Conservation (phyloP, 139 green algal genomes). For the Chlorella sp. region DNA sequence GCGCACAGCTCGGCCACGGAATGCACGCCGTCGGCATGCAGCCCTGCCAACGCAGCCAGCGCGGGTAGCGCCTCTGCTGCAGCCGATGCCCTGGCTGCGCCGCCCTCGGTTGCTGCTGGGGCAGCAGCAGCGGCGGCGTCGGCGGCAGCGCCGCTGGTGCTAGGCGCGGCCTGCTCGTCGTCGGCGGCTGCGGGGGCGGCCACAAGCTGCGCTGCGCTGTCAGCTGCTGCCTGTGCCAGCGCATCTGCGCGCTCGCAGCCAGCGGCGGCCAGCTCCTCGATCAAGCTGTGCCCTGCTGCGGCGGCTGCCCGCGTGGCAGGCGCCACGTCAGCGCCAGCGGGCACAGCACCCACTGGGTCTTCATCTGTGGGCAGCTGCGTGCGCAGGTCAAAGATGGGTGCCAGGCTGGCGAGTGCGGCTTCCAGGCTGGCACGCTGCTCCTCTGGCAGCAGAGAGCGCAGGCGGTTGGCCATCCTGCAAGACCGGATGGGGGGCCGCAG, state of each 20-base stretch:
- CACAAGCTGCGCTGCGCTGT: slow-evolving; percentile 7
- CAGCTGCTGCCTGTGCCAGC: not conserved
- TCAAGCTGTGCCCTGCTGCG: slow-evolving; percentile 17
- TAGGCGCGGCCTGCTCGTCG: not conserved
- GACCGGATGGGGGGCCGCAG: not conserved
- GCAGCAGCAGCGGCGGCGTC: not conserved
- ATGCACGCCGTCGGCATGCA: slow-evolving; percentile 17
- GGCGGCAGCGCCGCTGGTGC: not conserved
- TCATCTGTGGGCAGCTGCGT: not conserved
- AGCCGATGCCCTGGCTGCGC: not conserved
- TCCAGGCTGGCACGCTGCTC: slow-evolving; percentile 6
- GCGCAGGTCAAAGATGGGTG: slow-evolving; percentile 15
- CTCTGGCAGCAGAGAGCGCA: slow-evolving; percentile 23
- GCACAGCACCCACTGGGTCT: not conserved
- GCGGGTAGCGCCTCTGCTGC: not conserved
- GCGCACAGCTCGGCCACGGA: slow-evolving; percentile 28
- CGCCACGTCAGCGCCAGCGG: not conserved
- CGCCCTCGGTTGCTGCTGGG: not conserved
- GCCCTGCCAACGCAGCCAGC: not conserved
- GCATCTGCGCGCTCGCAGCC: slow-evolving; percentile 25
- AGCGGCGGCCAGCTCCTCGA: slow-evolving; percentile 20
- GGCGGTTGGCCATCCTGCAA: slow-evolving; percentile 30
- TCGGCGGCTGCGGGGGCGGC: not conserved
- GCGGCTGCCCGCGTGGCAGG: not conserved
- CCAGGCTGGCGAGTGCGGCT: slow-evolving; percentile 1